Evolutionary conservation across 2,329 filamentous ascomycete species (phyloP).

Genomic region (Botrytis deweyae): DNA sequence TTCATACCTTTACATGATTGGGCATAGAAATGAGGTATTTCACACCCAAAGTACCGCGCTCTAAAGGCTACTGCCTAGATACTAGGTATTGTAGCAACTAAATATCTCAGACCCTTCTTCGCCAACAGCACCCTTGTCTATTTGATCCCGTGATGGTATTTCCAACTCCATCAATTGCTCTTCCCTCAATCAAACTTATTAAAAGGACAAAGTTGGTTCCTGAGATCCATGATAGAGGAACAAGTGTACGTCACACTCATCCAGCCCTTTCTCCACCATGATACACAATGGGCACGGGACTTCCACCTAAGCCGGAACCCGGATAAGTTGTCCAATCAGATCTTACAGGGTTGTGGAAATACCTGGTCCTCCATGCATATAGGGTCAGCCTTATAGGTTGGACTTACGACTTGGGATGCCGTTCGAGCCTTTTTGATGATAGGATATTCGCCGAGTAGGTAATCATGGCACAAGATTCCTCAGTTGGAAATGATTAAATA

Average conservation of each 20-base stretch:
- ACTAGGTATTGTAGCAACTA: background rate
- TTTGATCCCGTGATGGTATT: background rate
- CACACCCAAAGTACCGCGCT: background rate
- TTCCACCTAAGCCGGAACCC: background rate
- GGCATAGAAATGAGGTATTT: background rate
- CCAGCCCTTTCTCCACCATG: background rate
- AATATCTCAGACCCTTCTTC: background rate
- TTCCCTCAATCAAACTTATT: background rate
- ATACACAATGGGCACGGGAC: background rate
- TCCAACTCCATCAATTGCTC: background rate
- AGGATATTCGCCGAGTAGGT: constrained; percentile 16
- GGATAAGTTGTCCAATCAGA: constrained; percentile 11
- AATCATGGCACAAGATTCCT: constrained; percentile 17
- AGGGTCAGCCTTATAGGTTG: constrained; percentile 19
- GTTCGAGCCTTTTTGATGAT: constrained; percentile 1
- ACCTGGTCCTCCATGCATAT: constrained; percentile 9
- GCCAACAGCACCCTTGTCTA: background rate
- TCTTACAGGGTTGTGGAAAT: background rate
- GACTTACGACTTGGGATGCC: constrained; percentile 4
- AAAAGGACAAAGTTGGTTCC: background rate
- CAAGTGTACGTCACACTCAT: background rate
- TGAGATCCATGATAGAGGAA: background rate
- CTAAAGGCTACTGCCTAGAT: background rate
- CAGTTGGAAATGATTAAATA: background rate
- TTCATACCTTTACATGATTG: background rate